Conservation (phyloP, 2,329 filamentous ascomycete species). For the Pseudohalonectria lignicola region DNA sequence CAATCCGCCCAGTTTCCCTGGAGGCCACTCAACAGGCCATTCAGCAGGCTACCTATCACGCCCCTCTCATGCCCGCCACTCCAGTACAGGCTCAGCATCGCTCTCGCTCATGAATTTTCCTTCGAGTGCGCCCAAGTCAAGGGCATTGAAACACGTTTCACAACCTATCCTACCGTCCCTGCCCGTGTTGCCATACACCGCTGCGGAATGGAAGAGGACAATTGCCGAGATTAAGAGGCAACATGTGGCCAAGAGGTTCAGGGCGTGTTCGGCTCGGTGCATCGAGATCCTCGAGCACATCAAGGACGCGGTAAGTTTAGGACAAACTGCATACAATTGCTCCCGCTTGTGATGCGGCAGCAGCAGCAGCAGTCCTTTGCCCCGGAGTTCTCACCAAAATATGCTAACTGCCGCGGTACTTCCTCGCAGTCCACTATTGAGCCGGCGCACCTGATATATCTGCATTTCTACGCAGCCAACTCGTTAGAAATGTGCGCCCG, state of each 20-base stretch:
- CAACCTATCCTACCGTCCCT: slow-evolving; percentile 4
- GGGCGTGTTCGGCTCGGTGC: slow-evolving; percentile 41
- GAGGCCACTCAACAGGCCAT: too few species aligned
- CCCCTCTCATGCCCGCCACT: slow-evolving; percentile 5
- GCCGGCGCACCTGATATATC: slow-evolving; percentile 44
- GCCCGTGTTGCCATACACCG: slow-evolving; percentile 27
- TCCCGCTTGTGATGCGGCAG: too few species aligned
- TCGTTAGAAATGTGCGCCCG: slow-evolving; percentile 46
- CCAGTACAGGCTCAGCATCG: slow-evolving; percentile 6
- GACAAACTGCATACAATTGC: too few species aligned
- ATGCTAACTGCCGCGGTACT: too few species aligned
- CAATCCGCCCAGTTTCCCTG: too few species aligned
- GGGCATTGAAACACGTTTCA: slow-evolving; percentile 12
- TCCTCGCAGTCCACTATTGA: slow-evolving; percentile 25
- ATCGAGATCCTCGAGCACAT: slow-evolving; percentile 39
- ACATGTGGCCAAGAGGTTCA: slow-evolving; percentile 37
- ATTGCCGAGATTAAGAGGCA: slow-evolving; percentile 43
- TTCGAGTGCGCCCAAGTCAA: slow-evolving; percentile 6
- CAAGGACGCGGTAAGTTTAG: slow-evolving; percentile 28
- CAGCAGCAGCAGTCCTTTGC: not conserved
- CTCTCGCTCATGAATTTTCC: not conserved
- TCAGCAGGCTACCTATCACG: too few species aligned
- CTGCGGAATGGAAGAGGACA: slow-evolving; percentile 37
- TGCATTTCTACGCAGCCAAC: slow-evolving; percentile 52
- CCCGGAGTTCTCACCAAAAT: not conserved